Conservation (phyloP, 345 rosid genomes). For the Hevea brasiliensis region DNA sequence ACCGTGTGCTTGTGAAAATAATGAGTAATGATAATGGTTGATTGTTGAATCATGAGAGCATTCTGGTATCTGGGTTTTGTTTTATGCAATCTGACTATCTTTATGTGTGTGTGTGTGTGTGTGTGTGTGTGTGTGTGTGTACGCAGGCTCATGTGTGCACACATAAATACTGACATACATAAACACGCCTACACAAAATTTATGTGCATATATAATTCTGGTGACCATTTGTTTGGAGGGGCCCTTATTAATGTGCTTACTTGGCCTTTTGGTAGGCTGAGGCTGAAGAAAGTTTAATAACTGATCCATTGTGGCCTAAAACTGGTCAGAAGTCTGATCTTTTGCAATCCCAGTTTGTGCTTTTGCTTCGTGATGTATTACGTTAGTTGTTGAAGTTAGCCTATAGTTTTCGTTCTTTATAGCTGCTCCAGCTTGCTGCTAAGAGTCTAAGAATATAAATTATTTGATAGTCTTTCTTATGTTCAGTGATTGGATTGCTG, state of each 20-base stretch:
- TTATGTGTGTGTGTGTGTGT: not conserved
- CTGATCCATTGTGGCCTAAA: not conserved
- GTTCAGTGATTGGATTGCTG: not conserved
- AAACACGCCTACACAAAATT: not conserved
- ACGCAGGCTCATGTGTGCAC: no score
- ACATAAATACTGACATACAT: not conserved
- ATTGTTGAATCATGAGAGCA: not conserved
- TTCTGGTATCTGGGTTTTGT: not conserved
- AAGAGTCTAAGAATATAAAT: not conserved
- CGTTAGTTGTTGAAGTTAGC: not conserved
- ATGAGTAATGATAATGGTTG: not conserved
- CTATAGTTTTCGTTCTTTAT: not conserved
- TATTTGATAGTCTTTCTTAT: not conserved
- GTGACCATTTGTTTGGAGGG: not conserved
- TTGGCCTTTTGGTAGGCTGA: not conserved
- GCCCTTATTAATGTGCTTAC: not conserved
- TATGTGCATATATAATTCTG: not conserved
- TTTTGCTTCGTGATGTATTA: not conserved
- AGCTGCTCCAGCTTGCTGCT: not conserved
- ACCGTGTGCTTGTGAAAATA: not conserved
- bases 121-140: no score
- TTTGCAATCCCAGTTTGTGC: not conserved
- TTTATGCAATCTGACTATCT: not conserved
- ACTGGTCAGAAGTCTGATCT: not conserved
- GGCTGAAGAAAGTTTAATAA: not conserved